Percentiles rank a stretch among this genome's conserved stretches.
phyloP scores from a whole-genome alignment of 768 basidiomycete species.

The Russula compacta region DNA sequence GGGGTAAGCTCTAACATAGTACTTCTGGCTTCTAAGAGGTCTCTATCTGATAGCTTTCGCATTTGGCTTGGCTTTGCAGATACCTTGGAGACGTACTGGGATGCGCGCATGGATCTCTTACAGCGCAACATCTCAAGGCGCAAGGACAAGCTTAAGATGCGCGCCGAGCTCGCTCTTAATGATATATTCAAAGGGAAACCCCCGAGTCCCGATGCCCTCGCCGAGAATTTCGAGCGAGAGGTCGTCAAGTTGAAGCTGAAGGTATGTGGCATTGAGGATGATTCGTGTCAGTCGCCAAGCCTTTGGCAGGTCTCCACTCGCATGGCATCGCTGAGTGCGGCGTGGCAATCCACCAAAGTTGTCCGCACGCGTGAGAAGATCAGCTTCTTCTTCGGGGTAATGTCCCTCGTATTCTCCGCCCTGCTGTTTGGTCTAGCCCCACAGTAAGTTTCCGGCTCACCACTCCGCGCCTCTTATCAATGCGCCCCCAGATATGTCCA shows the following conservation, averaged over 20 bases:
- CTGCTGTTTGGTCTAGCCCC: conserved; percentile 85
- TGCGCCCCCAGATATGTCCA: conserved; percentile 67
- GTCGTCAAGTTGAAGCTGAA: conserved; percentile 79
- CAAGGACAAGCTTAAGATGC: conserved; percentile 70
- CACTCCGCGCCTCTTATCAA: conserved; percentile 15
- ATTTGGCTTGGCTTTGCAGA: conserved; percentile 38
- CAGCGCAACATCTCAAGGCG: conserved; percentile 84
- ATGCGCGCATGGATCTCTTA: conserved; percentile 76
- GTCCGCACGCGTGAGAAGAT: conserved; percentile 76
- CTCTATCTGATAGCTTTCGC: not conserved
- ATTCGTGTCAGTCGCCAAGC: not conserved
- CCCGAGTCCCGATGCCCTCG: conserved; percentile 51
- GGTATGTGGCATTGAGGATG: conserved; percentile 35
- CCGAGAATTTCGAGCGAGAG: conserved; percentile 79
- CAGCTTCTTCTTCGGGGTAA: conserved; percentile 91
- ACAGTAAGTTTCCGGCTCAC: conserved; percentile 43
- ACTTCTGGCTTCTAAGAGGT: conserved; percentile 20
- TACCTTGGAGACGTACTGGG: conserved; percentile 91
- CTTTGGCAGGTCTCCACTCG: conserved; percentile 62
- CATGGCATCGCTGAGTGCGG: conserved; percentile 63
- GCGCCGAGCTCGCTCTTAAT: conserved; percentile 62
- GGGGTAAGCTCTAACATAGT: conserved; percentile 43
- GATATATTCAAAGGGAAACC: conserved; percentile 52
- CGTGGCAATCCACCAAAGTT: conserved; percentile 92
- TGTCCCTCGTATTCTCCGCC: conserved; percentile 76